Conservation (phyloP, 2,329 filamentous ascomycete genomes). For the Coniochaeta ligniaria region DNA sequence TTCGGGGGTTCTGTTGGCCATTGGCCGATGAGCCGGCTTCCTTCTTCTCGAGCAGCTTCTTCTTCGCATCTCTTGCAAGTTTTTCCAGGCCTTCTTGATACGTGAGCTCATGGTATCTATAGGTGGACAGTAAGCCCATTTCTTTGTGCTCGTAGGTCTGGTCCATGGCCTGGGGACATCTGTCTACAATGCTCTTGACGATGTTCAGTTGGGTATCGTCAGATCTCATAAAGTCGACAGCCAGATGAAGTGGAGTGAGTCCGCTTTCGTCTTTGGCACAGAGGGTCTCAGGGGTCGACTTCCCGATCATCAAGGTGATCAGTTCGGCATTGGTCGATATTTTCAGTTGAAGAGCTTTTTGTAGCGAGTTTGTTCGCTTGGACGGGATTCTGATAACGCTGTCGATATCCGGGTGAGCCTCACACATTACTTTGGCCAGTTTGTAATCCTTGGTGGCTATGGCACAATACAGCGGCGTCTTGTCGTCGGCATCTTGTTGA, state of each 20-base stretch:
- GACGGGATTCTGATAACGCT: neutral
- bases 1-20: neutral
- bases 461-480: conserved; percentile 13
- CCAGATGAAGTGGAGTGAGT: neutral
- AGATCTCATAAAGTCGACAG: neutral
- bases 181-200: neutral
- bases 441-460: conserved; percentile 8
- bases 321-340: neutral
- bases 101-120: neutral
- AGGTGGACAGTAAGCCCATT: neutral
- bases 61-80: neutral
- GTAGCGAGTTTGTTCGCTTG: neutral
- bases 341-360: neutral
- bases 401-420: conserved; percentile 7
- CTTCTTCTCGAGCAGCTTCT: neutral
- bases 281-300: neutral
- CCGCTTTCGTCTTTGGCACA: neutral
- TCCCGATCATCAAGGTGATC: neutral
- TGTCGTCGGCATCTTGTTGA: conserved; percentile 8
- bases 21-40: neutral
- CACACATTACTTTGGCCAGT: conserved; percentile 7
- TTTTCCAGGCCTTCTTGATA: neutral
- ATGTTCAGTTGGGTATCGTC: neutral
- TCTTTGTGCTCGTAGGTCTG: neutral
- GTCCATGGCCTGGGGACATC: neutral